phyloP scores from a whole-genome alignment of 1,139 yeast species.

The Candida sanyaensis region DNA sequence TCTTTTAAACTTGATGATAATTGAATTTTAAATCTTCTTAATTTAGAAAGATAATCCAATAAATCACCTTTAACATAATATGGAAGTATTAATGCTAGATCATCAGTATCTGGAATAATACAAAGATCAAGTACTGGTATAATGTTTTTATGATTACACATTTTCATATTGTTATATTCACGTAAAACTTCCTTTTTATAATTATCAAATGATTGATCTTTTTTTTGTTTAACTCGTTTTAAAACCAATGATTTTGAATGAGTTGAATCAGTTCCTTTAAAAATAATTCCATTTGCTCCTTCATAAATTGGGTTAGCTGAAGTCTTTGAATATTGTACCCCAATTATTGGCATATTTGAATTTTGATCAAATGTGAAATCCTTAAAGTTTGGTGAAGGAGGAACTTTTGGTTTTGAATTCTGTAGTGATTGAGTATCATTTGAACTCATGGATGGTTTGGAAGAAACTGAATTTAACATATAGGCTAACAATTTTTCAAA shows the following conservation, averaged over 20 bases:
- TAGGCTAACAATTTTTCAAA: background rate
- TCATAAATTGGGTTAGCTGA: slow-evolving; percentile 38
- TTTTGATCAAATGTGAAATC: background rate
- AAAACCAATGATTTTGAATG: slow-evolving; percentile 26
- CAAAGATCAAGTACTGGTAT: slow-evolving; percentile 31
- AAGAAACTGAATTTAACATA: background rate
- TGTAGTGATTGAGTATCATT: background rate
- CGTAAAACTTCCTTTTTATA: slow-evolving; percentile 24
- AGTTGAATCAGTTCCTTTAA: slow-evolving; percentile 29
- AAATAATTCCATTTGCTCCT: slow-evolving; percentile 46
- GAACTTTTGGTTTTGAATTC: background rate
- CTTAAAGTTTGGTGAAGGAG: background rate
- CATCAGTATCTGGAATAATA: slow-evolving; percentile 16
- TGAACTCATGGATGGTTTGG: background rate
- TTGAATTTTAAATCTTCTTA: slow-evolving; percentile 34
- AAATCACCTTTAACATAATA: slow-evolving; percentile 51
- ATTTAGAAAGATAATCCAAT: slow-evolving; percentile 37
- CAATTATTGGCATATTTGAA: slow-evolving; percentile 13
- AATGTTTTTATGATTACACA: slow-evolving; percentile 30
- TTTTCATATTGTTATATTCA: slow-evolving; percentile 32
- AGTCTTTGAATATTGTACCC: slow-evolving; percentile 24
- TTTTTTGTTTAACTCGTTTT: slow-evolving; percentile 31
- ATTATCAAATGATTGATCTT: slow-evolving; percentile 14
- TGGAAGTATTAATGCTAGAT: slow-evolving; percentile 37
- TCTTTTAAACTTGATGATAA: slow-evolving; percentile 41